These are phyloP conservation scores for Schwanniomyces vanrijiae DNA, from an alignment of 805 yeast genomes.

Conservation along the genomic window DNA sequence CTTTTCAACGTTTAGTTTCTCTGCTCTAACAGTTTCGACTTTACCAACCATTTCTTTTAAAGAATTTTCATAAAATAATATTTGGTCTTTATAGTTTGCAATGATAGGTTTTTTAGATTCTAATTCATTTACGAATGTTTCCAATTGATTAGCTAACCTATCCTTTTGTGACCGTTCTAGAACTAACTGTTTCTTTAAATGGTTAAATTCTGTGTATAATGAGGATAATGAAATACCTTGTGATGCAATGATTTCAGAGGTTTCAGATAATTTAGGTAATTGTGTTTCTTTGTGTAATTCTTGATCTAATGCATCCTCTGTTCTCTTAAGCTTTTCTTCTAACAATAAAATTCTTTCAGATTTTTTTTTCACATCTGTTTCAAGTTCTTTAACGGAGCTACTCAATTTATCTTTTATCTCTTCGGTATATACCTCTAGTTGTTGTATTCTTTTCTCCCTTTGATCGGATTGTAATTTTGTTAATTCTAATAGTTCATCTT, in stretches of 20 bases:
- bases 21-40: slow-evolving; percentile 54
- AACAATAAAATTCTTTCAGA: slow-evolving; percentile 31
- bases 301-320: slow-evolving; percentile 42
- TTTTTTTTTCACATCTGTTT: slow-evolving; percentile 31
- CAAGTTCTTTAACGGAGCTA: slow-evolving; percentile 31
- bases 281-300: slow-evolving; percentile 40
- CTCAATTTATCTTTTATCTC: slow-evolving; percentile 40
- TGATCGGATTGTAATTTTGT: slow-evolving; percentile 55
- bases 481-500: slow-evolving; percentile 59
- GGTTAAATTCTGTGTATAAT: slow-evolving; percentile 61
- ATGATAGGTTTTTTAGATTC: slow-evolving; percentile 78
- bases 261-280: slow-evolving; percentile 49
- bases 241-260: slow-evolving; percentile 55
- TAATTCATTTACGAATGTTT: slow-evolving; percentile 69
- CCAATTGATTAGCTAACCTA: slow-evolving; percentile 67
- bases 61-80: slow-evolving; percentile 54
- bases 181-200: slow-evolving; percentile 62
- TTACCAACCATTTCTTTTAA: slow-evolving; percentile 51
- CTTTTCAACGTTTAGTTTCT: slow-evolving; percentile 45
- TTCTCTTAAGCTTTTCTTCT: slow-evolving; percentile 36
- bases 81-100: slow-evolving; percentile 60
- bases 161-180: slow-evolving; percentile 72
- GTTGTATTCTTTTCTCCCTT: slow-evolving; percentile 49
- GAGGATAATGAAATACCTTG: slow-evolving; percentile 65
- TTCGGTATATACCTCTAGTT: slow-evolving; percentile 50